phyloP scores from a whole-genome alignment of 495 filamentous ascomycete species.

The Bryoglossum gracile region DNA sequence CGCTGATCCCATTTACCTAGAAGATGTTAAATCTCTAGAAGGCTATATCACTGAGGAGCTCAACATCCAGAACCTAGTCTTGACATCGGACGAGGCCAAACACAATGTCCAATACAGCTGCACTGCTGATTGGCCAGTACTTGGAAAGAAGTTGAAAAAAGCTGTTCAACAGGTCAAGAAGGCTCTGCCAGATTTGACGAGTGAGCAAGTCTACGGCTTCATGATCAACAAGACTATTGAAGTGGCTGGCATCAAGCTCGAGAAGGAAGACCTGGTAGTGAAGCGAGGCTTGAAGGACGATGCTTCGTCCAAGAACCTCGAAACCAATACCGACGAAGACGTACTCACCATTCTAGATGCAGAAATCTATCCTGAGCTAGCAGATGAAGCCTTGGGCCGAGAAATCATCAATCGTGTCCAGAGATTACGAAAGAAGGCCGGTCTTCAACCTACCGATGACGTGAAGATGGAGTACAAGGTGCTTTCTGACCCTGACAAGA shows the following conservation, averaged over 20 bases:
- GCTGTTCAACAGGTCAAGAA: conserved; percentile 86
- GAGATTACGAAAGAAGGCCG: conserved; percentile 73
- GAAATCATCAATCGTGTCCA: conserved; percentile 83
- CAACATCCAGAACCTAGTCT: conserved; percentile 77
- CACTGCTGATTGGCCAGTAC: conserved; percentile 81
- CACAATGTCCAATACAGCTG: conserved; percentile 90
- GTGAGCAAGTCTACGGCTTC: conserved; percentile 64
- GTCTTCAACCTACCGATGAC: conserved; percentile 73
- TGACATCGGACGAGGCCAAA: conserved; percentile 79
- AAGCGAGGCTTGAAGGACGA: conserved; percentile 69
- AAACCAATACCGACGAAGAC: conserved; percentile 79
- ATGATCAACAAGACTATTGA: conserved; percentile 60
- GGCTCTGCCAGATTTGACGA: conserved; percentile 71
- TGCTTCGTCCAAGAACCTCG: conserved; percentile 58
- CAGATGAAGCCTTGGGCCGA: conserved; percentile 66
- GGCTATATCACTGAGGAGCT: conserved; percentile 84
- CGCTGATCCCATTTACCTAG: conserved; percentile 70
- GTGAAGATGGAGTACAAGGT: conserved; percentile 79
- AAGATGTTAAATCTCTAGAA: conserved; percentile 78
- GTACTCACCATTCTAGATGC: conserved; percentile 77
- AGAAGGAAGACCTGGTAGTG: conserved; percentile 75
- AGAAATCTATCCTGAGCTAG: conserved; percentile 63
- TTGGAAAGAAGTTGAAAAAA: conserved; percentile 96
- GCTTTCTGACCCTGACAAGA: conserved; percentile 65
- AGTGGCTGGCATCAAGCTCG: conserved; percentile 77